A percentile compares a stretch with the other conserved stretches of the same genome.
These are phyloP conservation scores for Vitis hybrid DNA, from an alignment of 177 flowering plant genomes.

Conservation along the genomic window DNA sequence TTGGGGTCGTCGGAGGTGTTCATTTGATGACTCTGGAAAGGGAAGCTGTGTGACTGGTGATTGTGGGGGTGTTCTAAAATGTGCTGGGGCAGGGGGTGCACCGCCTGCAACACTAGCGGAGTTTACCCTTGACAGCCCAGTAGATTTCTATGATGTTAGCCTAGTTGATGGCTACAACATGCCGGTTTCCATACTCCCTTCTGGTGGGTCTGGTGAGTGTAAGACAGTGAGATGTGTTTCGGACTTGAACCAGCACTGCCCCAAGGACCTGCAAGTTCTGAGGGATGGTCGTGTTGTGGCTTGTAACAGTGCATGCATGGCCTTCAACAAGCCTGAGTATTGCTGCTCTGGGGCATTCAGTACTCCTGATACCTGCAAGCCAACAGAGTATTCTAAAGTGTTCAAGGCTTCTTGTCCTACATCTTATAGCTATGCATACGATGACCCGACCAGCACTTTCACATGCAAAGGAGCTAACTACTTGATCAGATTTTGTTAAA, in stretches of 20 bases:
- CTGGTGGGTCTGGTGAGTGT: slow-evolving; percentile 24
- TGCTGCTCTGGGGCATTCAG: slow-evolving; percentile 34
- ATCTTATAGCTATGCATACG: slow-evolving; percentile 47
- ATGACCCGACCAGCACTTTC: slow-evolving; percentile 41
- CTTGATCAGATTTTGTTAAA: slow-evolving; percentile 29
- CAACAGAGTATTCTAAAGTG: slow-evolving; percentile 18
- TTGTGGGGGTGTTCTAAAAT: slow-evolving; percentile 24
- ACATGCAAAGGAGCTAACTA: slow-evolving; percentile 40
- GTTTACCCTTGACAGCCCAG: slow-evolving; percentile 25
- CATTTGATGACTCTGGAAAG: slow-evolving; percentile 23
- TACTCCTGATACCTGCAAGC: slow-evolving; percentile 25
- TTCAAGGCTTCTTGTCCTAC: slow-evolving; percentile 35
- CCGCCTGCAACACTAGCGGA: slow-evolving; percentile 36
- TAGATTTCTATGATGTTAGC: slow-evolving; percentile 38
- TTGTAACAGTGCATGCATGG: slow-evolving; percentile 39
- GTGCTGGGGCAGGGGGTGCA: slow-evolving; percentile 29
- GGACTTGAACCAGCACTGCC: slow-evolving; percentile 32
- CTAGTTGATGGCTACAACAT: slow-evolving; percentile 43
- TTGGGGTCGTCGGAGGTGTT: slow-evolving; percentile 28
- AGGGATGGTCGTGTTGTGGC: slow-evolving; percentile 21
- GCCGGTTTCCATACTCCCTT: slow-evolving; percentile 27
- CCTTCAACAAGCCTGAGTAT: slow-evolving; percentile 22
- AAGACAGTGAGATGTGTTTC: slow-evolving; percentile 14
- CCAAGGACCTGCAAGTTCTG: slow-evolving; percentile 22
- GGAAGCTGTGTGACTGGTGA: slow-evolving; percentile 30